phyloP scores from a whole-genome alignment of 371 early-diverging fungal species.

The Apophysomyces sp. region DNA sequence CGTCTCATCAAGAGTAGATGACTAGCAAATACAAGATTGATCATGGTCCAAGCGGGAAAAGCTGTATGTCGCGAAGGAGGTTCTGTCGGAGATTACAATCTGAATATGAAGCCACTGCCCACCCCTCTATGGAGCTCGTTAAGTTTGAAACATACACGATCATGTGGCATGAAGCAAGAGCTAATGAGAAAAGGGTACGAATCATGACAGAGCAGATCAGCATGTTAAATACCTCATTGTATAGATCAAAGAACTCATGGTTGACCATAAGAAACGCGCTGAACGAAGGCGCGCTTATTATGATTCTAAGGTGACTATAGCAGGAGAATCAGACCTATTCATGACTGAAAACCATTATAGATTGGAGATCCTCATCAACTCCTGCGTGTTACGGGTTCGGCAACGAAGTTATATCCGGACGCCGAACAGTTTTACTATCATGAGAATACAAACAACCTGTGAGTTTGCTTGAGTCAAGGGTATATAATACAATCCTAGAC shows the following conservation, averaged over 20 bases:
- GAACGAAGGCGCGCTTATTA: slow-evolving; percentile 58
- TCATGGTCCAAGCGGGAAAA: too few species aligned
- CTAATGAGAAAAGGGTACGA: slow-evolving; percentile 45
- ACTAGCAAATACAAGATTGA: too few species aligned
- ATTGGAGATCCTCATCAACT: slow-evolving; percentile 60
- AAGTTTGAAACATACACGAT: not conserved
- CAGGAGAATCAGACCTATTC: not conserved
- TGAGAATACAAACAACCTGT: slow-evolving; percentile 52
- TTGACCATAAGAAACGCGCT: slow-evolving; percentile 55
- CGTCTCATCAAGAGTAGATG: too few species aligned
- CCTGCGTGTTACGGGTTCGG: slow-evolving; percentile 54
- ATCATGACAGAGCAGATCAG: not conserved
- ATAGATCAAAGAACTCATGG: slow-evolving; percentile 56
- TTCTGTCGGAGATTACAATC: not conserved
- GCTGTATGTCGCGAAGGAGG: not conserved
- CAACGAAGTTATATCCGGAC: slow-evolving; percentile 48
- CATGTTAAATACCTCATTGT: not conserved
- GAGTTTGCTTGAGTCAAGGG: slow-evolving; percentile 15
- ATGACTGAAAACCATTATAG: slow-evolving; percentile 19
- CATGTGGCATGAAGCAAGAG: slow-evolving; percentile 49
- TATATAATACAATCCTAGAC: not conserved
- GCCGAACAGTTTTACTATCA: slow-evolving; percentile 56
- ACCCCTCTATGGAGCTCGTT: not conserved
- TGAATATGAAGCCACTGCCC: not conserved
- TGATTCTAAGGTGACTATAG: slow-evolving; percentile 50